Base-by-base conservation (phyloP, 768 basidiomycete species). In the Tulasnella sp. region DNA sequence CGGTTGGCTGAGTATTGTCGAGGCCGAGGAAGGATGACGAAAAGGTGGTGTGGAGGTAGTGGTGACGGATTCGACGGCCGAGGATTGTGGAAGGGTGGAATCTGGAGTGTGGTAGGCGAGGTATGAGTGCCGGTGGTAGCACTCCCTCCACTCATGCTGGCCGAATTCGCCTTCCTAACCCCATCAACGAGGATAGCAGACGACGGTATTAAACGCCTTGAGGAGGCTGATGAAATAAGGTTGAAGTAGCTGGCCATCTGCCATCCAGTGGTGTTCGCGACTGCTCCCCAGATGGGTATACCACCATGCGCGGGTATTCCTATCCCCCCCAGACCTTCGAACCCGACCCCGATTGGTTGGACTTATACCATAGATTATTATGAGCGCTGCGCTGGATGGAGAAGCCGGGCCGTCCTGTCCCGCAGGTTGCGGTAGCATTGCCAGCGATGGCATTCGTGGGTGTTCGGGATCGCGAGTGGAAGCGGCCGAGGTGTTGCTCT, bases 21-120 rank as follows among this genome's bases (percentile, higher is more conserved):
- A 83, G 78, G 83, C 80, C 8, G 82, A 44, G 4, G 5, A 14
- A 16, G 42, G 42, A 44, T 44, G 80, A 21, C 81, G 81, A 0
- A 80, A 24, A 84, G 82, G 83, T 77, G 82, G 82, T n/a, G n/a
- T n/a, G n/a, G n/a, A n/a, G n/a, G n/a, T n/a, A n/a, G n/a, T 48
- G 82, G 82, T 27, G 81, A 80, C 10, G 79, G 77, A 21, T 72
- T 62, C 39, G 86, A 86, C 0, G 87, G 87, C 0, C 86, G 86
- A 3, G 87, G 84, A 68, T 84, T 84, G 36, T 87, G 84, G 56
- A 87, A 85, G 83, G 81, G 82, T 83, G 81, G 72, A 84, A 83
- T 71, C 84, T 80, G 80, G 87, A 83, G 18, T 86, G 84, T 68
- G 84, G 83, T 36, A 76, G 72, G n/a, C 72, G 74, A 48, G 27